These are phyloP conservation scores for Phalaenopsis hybrid DNA, from an alignment of 116 monocot genomes.

Conservation along the genomic window DNA sequence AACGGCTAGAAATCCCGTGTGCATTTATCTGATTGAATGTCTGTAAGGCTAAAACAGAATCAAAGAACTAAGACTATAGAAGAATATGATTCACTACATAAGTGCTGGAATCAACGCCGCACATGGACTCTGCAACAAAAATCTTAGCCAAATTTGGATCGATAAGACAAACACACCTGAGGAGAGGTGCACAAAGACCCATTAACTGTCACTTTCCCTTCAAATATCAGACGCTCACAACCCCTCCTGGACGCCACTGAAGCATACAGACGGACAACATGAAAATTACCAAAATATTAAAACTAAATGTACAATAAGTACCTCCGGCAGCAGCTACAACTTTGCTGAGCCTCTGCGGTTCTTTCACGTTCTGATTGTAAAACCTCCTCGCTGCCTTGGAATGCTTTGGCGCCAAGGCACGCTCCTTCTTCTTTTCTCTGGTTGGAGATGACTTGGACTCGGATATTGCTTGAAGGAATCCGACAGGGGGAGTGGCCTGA, in stretches of 20 bases:
- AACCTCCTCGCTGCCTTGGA: constrained; percentile 97
- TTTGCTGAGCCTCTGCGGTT: constrained; percentile 78
- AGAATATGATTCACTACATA: not conserved
- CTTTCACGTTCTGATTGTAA: constrained; percentile 74
- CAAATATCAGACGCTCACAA: constrained; percentile 84
- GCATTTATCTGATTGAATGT: not conserved
- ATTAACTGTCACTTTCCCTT: constrained; percentile 89
- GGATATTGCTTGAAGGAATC: constrained; percentile 56
- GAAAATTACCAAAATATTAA: not conserved
- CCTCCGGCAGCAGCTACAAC: constrained; percentile 88
- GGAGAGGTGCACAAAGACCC: constrained; percentile 81
- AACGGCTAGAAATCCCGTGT: not conserved
- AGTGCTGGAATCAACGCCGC: not conserved
- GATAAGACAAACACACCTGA: constrained; percentile 40
- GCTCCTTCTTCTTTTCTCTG: constrained; percentile 22
- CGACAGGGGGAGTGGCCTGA: constrained; percentile 51
- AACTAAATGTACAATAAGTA: constrained; percentile 13
- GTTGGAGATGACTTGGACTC: constrained; percentile 26
- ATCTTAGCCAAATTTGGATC: not conserved
- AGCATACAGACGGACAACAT: not conserved
- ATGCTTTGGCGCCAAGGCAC: constrained; percentile 37
- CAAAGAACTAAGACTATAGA: not conserved
- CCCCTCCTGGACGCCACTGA: constrained; percentile 84
- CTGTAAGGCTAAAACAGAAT: not conserved
- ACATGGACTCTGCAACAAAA: not conserved